Conservation (phyloP, 768 basidiomycete species). For the Cystofilobasidium bisporidii region DNA sequence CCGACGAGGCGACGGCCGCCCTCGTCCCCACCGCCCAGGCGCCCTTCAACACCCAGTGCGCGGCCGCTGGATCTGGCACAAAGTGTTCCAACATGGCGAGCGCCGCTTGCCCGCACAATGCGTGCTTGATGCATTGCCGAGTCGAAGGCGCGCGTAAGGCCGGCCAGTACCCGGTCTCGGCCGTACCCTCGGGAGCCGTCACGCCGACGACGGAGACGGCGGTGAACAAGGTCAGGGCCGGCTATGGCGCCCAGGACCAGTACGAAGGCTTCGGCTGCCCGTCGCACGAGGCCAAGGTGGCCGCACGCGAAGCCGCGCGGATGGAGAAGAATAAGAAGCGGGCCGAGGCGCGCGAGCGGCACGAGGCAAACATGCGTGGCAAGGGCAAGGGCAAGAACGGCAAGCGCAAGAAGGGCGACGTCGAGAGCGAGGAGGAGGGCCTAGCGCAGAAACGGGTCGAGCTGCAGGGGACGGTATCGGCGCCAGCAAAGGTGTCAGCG, state of each 20-base stretch:
- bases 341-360: conserved; percentile 2
- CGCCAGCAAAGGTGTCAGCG: too few relatives aligned
- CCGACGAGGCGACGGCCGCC: conserved; percentile 14
- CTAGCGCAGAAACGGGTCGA: conserved; percentile 1
- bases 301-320: conserved; percentile 34
- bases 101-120: conserved; percentile 26
- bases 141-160: conserved; percentile 30
- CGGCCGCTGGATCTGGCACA: not conserved
- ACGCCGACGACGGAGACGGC: not conserved
- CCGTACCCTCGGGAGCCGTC: conserved; percentile 9
- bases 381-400: not conserved
- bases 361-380: not conserved
- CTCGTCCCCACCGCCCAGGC: not conserved
- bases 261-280: conserved; percentile 38
- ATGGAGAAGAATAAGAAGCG: conserved; percentile 26
- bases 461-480: not conserved
- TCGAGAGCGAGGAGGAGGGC: not conserved
- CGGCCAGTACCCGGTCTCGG: conserved; percentile 13
- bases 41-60: not conserved
- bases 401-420: conserved; percentile 1
- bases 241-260: conserved; percentile 26
- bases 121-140: conserved; percentile 39
- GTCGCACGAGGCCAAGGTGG: conserved; percentile 39
- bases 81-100: conserved; percentile 27
- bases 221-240: not conserved